Conservation (phyloP, 2,329 filamentous ascomycete genomes). For the Ascochyta clinopodiicola region DNA sequence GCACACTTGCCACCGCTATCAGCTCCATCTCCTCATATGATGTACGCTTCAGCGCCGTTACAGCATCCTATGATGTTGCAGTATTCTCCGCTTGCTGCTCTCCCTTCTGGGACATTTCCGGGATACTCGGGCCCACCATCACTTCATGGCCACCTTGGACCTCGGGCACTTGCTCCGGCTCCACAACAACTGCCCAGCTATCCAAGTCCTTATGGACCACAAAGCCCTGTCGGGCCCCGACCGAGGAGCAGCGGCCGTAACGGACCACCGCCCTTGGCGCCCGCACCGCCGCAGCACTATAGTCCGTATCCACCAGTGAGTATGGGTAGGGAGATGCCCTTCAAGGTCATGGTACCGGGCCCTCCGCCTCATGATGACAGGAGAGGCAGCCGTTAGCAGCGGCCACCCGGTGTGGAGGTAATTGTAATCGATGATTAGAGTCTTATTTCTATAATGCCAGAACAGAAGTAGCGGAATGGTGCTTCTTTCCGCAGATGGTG, state of each 20-base stretch:
- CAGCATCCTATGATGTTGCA: slow-evolving; percentile 36
- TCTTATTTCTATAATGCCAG: neutral
- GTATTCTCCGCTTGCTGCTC: slow-evolving; percentile 36
- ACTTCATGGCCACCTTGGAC: slow-evolving; percentile 20
- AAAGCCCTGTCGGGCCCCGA: slow-evolving; percentile 22
- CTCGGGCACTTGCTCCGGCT: slow-evolving; percentile 35
- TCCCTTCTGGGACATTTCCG: slow-evolving; percentile 30
- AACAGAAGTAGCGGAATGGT: neutral
- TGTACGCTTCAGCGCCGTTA: slow-evolving; percentile 27
- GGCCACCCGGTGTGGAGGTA: slow-evolving; percentile 12
- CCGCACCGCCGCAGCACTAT: slow-evolving; percentile 38
- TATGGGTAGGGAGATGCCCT: slow-evolving; percentile 32
- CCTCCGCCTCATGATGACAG: slow-evolving; percentile 30
- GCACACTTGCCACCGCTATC: slow-evolving; percentile 24
- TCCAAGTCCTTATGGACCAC: slow-evolving; percentile 41
- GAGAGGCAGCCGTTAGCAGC: slow-evolving; percentile 38
- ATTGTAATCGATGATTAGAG: slow-evolving; percentile 20
- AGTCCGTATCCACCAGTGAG: slow-evolving; percentile 36
- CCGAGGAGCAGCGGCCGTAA: slow-evolving; percentile 33
- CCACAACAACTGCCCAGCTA: slow-evolving; percentile 35
- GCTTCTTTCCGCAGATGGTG: neutral
- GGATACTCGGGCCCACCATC: slow-evolving; percentile 23
- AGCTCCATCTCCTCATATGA: slow-evolving; percentile 29
- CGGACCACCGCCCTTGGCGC: slow-evolving; percentile 38
- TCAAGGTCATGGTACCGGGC: slow-evolving; percentile 42